Evolutionary conservation across 106 monocot species (phyloP), one percentile per base, ranked within the genome.

Genomic region (Platanthera guangdongensis): DNA sequence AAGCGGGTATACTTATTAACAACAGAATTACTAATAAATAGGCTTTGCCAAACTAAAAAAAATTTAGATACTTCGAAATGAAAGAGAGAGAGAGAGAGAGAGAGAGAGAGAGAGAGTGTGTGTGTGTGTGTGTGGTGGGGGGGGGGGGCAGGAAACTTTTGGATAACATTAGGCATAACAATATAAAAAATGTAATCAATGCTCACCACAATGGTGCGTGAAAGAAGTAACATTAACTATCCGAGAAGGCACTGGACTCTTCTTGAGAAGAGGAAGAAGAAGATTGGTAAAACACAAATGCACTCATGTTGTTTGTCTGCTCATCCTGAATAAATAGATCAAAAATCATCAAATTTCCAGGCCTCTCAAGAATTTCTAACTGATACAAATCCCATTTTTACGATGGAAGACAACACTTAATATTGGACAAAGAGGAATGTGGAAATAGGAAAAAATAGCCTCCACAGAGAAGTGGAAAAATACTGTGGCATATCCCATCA

Each of bases 191-290:
- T 39, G 39, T 39, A 39, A 79, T 39, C 3, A 48, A 80, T 80
- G n/a, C 85, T 89, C 77, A 93, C 96, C 91, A 68, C 85, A 91
- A 80, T 86, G 83, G 79, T 97, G 93, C 47, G 96, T 97, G 74
- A 94, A 94, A 57, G 96, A 97, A 50, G 96, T 93, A 18, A 97
- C 87, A 72, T 97, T 97, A 80, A 97, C 87, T 55, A 97, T 74
- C 46, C 93, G 83, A 78, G 93, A 87, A 77, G 89, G 89, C 25
- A 87, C 60, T 22, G 87, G 82, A 74, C 96, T 93, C 68, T 83
- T 97, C 83, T 89, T 86, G 50, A 97, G 90, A 57, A 97, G 70
- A 51, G 96, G 93, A 76, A 89, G 82, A 54, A 97, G 88, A 81
- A 89, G 72, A 69, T 86, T 89, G 49, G 89, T 94, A 67, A 67